Base-by-base conservation (phyloP, 345 rosid genomes). In the Dipteronia sinensis region DNA sequence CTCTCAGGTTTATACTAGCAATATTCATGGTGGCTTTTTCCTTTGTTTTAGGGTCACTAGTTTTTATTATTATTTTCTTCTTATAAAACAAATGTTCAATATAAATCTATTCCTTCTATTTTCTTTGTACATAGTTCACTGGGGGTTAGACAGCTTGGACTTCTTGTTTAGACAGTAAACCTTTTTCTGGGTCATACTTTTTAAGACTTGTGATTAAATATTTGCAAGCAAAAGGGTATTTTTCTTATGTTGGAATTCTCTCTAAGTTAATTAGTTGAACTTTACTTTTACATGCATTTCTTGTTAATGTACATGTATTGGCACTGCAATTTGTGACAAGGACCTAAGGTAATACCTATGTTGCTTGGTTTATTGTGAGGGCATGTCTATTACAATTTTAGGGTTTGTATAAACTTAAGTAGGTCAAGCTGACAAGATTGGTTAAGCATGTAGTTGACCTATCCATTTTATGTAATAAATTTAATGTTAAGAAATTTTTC, bases 1-100 rank as follows among this genome's bases (percentile, higher is more conserved):
- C 72, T 83, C 67, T 44, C 56, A 56, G 51, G 13, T 44, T 71
- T 65, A 34, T 75, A 46, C n/a, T 3, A 23, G 78, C 20, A 23
- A 23, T 22, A 9, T 40, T 40, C 46, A 12, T 44, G 69, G 19
- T 15, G 31, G 20, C 27, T 3, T 46, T 46, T 46, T 13, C 47
- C 23, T 56, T 53, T 55, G 20, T 51, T 56, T 69, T 19, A 25
- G 69, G 67, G 56, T 27, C 49, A 5, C 3, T 1, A 23, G 17
- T 63, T 44, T n/a, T 11, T 17, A 4, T 3, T 63, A 62, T 55
- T n/a, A 34, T 20, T 72, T 72, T 72, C 17, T 9, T 15, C 8
- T 15, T 23, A 16, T 59, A 42, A 25, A 12, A 16, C 3, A 46
- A 46, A 46, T 46, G 49, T 20, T n/a, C 7, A 42, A 10, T 15